A percentile compares a stretch with the other conserved stretches of the same genome.
Conservation (phyloP, 177 flowering plant genomes). For the Telopea speciosissima region DNA sequence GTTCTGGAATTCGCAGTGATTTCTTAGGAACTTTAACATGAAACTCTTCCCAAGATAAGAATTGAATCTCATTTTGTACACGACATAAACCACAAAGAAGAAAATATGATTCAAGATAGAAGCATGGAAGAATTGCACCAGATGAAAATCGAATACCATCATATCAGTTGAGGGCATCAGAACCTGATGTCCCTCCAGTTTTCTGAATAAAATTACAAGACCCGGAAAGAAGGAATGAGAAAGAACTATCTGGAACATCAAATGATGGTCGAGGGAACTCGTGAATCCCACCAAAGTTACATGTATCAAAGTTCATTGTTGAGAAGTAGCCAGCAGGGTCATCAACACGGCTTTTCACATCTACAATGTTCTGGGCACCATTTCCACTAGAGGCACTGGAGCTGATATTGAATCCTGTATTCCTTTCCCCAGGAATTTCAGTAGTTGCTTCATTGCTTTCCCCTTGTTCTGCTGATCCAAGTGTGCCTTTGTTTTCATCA, state of each 20-base stretch:
- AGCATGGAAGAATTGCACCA: neutral
- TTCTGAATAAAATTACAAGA: constrained; percentile 41
- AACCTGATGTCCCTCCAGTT: constrained; percentile 32
- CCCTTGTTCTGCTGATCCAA: constrained; percentile 31
- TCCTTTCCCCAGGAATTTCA: constrained; percentile 17
- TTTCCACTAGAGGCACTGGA: constrained; percentile 19
- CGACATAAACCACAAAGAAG: neutral
- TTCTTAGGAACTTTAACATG: neutral
- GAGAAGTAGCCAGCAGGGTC: constrained; percentile 48
- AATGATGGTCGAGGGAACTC: constrained; percentile 62
- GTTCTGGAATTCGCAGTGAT: too few species aligned
- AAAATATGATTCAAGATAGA: neutral
- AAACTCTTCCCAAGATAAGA: neutral
- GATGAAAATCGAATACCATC: neutral
- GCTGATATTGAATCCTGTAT: constrained; percentile 32
- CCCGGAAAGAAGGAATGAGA: constrained; percentile 50
- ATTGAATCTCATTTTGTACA: neutral
- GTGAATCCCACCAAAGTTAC: constrained; percentile 48
- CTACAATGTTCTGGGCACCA: constrained; percentile 27
- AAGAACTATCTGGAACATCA: constrained; percentile 52
- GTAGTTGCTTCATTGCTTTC: constrained; percentile 31
- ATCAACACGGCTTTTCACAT: constrained; percentile 36
- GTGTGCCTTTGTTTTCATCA: constrained; percentile 44
- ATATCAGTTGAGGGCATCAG: constrained; percentile 27
- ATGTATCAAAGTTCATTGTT: constrained; percentile 47